A percentile compares a stretch with the other conserved stretches of the same genome.
Conservation (phyloP, 2,329 filamentous ascomycete genomes). For the Xylaria polymorpha region DNA sequence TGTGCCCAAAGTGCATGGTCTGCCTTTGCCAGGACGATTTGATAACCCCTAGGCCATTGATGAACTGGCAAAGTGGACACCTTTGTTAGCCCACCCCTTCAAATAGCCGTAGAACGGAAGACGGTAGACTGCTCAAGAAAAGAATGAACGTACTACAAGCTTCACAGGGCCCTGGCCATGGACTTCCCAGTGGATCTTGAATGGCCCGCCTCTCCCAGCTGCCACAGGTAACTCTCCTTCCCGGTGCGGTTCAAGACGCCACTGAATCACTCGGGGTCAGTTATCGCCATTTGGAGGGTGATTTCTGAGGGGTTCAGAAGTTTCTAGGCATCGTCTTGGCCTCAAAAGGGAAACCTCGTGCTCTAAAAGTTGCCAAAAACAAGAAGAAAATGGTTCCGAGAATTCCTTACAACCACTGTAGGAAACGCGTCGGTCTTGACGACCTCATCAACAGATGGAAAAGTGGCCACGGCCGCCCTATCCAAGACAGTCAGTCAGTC, state of each 20-base stretch:
- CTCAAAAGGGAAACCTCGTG: too few relatives aligned
- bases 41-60: slow-evolving; percentile 81
- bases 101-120: not conserved
- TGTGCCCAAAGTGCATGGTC: slow-evolving; percentile 83
- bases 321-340: too few relatives aligned
- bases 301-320: too few relatives aligned
- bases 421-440: slow-evolving; percentile 71
- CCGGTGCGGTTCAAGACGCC: slow-evolving; percentile 74
- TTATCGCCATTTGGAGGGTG: too few relatives aligned
- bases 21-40: slow-evolving; percentile 83
- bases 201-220: slow-evolving; percentile 76
- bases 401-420: slow-evolving; percentile 59
- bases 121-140: not conserved
- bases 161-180: slow-evolving; percentile 80
- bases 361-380: too few relatives aligned
- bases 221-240: slow-evolving; percentile 73
- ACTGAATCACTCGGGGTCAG: slow-evolving; percentile 50
- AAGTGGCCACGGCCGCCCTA: slow-evolving; percentile 31
- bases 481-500: slow-evolving; percentile 12
- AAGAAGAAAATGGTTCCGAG: too few relatives aligned
- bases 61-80: slow-evolving; percentile 63
- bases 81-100: slow-evolving; percentile 13
- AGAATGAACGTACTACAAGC: slow-evolving; percentile 71
- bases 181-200: slow-evolving; percentile 82
- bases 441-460: slow-evolving; percentile 47